Base-by-base conservation (phyloP, 2,329 filamentous ascomycete species). In the Phyllosticta citrichinensis region DNA sequence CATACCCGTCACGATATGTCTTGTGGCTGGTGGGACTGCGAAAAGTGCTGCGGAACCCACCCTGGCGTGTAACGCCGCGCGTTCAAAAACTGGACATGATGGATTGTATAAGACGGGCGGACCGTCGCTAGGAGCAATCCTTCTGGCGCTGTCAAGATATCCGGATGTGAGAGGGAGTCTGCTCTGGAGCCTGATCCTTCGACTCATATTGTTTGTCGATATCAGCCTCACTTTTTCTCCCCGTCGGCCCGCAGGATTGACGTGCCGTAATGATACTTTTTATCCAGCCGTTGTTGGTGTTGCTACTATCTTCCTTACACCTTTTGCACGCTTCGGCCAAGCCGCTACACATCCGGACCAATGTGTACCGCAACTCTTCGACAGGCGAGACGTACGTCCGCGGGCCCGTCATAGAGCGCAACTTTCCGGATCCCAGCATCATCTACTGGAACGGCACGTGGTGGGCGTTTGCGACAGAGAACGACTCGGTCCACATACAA, bases 381-480 rank as follows among this genome's bases (percentile, higher is more conserved):
- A 40, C 47, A 12, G 54, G 47, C 35, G 51, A 52, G 51, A 62
- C 58, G 6, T 61, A 56, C 55, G 11, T 61, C 30, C 47, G 27
- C n/a, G 60, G 60, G 2, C 55, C 60, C 25, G 60, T 61, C 14
- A 54, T 61, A 9, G 9, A 22, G 12, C 30, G 54, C 22, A 55
- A 61, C 52, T 61, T 61, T 12, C 55, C 60, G 3, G 60, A 61
- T 12, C 60, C 60, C 3, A 57, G 24, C 33, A 57, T 61, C 50
- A 33, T 57, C 24, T 54, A 61, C 24, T 30, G 20, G 2, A 14
- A 57, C 56, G 30, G 22, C 47, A 14, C 47, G 20, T 62, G 61
- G 61, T 62, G 61, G 61, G 61, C 61, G 1, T 62, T 62, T 19
- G 61, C 56, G 1, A 62, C 61, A 33, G 52, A 60, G 56, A 33